A percentile compares a stretch with the other conserved stretches of the same genome.
Conservation (phyloP, 208 protist species). For the Leishmania arabica region DNA sequence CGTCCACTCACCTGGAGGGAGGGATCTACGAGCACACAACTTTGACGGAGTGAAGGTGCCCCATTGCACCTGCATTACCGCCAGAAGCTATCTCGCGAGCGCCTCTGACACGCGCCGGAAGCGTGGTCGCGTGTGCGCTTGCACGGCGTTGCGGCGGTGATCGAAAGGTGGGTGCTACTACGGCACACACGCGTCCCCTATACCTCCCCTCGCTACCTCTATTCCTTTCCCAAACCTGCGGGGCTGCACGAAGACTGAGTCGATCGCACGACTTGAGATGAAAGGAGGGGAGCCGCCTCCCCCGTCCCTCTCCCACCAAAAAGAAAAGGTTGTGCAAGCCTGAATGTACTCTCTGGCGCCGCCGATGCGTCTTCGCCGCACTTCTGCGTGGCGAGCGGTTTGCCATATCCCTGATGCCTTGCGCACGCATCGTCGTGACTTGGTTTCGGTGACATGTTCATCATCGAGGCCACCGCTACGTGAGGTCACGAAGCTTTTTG, state of each 20-base stretch:
- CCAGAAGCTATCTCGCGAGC: background rate
- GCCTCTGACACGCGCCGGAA: background rate
- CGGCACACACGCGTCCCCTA: background rate
- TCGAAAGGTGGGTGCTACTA: background rate
- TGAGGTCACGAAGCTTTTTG: conserved; percentile 1
- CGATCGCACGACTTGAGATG: background rate
- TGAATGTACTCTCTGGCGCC: background rate
- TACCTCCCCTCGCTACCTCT: background rate
- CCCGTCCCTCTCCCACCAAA: background rate
- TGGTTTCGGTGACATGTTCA: background rate
- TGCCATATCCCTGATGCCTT: background rate
- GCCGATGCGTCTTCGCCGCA: background rate
- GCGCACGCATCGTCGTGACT: background rate
- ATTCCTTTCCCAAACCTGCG: background rate
- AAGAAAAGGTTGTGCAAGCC: background rate
- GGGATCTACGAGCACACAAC: background rate
- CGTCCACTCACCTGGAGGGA: background rate
- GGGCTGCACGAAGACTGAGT: background rate
- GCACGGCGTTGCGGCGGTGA: background rate
- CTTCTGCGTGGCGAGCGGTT: background rate
- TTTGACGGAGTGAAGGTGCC: background rate
- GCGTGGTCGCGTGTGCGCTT: background rate
- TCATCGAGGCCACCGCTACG: background rate
- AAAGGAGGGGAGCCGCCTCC: background rate
- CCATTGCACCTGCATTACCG: background rate